These are phyloP conservation scores for Acanthamoeba lenticulata DNA, from an alignment of 208 protist species.

Conservation along the genomic window DNA sequence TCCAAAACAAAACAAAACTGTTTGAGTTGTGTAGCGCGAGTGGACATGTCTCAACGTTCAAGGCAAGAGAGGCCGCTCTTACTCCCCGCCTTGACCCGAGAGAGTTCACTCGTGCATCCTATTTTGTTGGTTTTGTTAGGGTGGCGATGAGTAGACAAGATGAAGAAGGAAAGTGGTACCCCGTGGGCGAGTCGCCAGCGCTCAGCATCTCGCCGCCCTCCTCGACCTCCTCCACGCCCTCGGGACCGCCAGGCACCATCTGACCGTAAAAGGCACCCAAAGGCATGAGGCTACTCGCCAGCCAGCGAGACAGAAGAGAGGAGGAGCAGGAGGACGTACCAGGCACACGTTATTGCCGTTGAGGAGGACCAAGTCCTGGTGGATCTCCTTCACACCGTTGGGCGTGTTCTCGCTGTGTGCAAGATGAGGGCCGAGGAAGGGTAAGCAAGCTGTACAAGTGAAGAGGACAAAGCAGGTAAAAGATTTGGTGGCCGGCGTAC, in stretches of 20 bases:
- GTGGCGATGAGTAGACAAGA: background rate
- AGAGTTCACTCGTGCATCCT: background rate
- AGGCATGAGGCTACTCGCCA: background rate
- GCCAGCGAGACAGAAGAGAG: too few relatives aligned
- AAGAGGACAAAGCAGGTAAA: background rate
- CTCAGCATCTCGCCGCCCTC: conserved; percentile 40
- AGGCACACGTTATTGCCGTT: conserved; percentile 86
- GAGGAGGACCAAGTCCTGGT: conserved; percentile 85
- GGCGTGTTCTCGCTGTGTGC: conserved; percentile 82
- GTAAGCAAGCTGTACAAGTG: background rate
- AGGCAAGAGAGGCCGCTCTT: too few relatives aligned
- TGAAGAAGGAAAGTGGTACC: background rate
- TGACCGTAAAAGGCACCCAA: background rate
- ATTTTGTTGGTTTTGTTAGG: too few relatives aligned
- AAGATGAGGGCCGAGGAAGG: too few relatives aligned
- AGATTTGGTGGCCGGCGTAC: background rate
- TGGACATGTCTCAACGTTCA: too few relatives aligned
- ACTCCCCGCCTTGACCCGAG: too few relatives aligned
- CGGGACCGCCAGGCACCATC: conserved; percentile 44
- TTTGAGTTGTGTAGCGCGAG: too few relatives aligned
- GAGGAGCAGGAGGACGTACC: background rate
- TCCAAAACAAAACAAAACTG: too few relatives aligned
- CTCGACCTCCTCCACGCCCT: conserved; percentile 47
- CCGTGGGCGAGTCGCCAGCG: background rate
- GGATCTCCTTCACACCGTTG: conserved; percentile 80